Evolutionary conservation across 2,329 filamentous ascomycete genomes (phyloP).

Genomic region (Fusarium illudens): DNA sequence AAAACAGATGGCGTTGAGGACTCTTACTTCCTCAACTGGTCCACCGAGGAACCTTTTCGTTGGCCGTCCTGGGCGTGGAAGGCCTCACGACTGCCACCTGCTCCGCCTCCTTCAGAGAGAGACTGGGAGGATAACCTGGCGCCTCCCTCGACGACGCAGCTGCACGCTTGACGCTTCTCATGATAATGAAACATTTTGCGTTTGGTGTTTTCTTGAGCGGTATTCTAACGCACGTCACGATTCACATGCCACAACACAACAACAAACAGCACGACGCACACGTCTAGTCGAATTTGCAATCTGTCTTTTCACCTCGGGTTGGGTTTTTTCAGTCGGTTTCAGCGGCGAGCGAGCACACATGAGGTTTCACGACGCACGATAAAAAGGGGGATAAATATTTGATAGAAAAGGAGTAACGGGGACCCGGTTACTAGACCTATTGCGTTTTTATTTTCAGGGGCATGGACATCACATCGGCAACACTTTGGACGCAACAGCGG

Average conservation of each 20-base stretch:
- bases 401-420: constrained; percentile 35
- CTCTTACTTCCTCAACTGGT: constrained; percentile 8
- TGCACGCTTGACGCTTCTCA: background rate
- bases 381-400: constrained; percentile 24
- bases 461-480: constrained; percentile 6
- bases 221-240: constrained; percentile 17
- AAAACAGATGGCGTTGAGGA: background rate
- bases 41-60: background rate
- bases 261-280: background rate
- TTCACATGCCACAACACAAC: constrained; percentile 4
- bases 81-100: background rate
- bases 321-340: constrained; percentile 19
- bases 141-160: background rate
- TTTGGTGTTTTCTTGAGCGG: constrained; percentile 5
- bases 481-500: constrained; percentile 15
- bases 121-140: background rate
- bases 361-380: constrained; percentile 19
- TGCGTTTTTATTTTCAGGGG: constrained; percentile 18
- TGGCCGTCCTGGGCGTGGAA: constrained; percentile 2
- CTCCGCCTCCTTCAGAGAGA: constrained; percentile 9
- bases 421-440: constrained; percentile 15
- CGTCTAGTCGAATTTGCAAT: constrained; percentile 29
- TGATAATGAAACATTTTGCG: constrained; percentile 27
- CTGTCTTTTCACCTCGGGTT: constrained; percentile 19
- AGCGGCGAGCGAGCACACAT: constrained; percentile 28